Evolutionary conservation across 176 grass and related monocot genomes (phyloP).

Genomic region (Thinopyrum elongatum): DNA sequence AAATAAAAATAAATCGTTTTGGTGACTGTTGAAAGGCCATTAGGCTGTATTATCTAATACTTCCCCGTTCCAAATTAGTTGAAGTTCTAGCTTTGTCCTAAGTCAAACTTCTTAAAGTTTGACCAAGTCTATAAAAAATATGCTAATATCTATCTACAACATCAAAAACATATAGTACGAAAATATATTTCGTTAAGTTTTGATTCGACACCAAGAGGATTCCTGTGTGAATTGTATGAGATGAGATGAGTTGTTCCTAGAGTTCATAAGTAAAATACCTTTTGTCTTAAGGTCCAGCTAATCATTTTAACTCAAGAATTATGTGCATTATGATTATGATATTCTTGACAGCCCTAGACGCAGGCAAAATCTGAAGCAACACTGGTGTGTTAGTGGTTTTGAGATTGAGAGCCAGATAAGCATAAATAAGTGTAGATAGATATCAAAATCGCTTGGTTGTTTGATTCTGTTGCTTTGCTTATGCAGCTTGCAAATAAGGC

Average conservation of each 20-base stretch:
- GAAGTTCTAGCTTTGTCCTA: background rate
- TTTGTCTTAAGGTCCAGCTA: background rate
- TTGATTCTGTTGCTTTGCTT: constrained; percentile 3
- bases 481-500: background rate
- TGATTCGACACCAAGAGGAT: background rate
- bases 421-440: background rate
- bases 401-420: background rate
- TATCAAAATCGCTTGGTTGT: background rate
- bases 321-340: background rate
- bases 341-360: background rate
- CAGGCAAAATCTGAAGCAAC: background rate
- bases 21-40: background rate
- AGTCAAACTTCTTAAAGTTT: background rate
- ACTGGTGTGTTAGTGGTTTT: background rate
- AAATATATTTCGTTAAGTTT: background rate
- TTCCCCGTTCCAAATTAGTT: background rate
- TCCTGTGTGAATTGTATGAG: background rate
- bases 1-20: background rate
- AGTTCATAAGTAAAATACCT: background rate
- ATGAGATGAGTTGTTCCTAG: background rate
- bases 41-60: background rate
- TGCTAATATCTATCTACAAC: background rate
- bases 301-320: background rate
- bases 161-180: background rate
- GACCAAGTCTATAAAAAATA: background rate